Evolutionary conservation across 108 stramenopile species (phyloP).

Genomic region (Skeletonema grethae): DNA sequence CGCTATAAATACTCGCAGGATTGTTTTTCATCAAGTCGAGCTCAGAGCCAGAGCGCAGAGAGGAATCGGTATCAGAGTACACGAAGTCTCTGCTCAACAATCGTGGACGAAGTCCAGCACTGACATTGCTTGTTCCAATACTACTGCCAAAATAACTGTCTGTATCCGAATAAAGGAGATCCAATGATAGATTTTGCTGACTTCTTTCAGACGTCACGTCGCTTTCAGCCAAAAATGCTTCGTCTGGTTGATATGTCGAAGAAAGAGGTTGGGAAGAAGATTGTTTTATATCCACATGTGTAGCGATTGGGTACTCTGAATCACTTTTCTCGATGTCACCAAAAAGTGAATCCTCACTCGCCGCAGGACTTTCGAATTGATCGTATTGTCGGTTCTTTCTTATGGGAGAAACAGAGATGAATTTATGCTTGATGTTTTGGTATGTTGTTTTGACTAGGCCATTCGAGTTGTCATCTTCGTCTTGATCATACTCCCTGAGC

Average conservation of each 20-base stretch:
- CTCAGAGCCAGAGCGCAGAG: constrained; percentile 1
- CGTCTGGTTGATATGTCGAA: not conserved
- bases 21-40: not conserved
- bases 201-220: not conserved
- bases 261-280: not conserved
- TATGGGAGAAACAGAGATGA: not conserved
- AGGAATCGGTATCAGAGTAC: not conserved
- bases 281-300: not conserved
- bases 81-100: not conserved
- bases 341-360: not conserved
- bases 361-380: constrained; percentile 6
- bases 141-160: constrained; percentile 6
- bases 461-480: not conserved
- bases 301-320: not conserved
- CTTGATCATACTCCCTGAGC: not conserved
- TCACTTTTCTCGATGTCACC: not conserved
- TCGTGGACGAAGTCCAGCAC: not conserved
- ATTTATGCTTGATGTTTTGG: not conserved
- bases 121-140: not conserved
- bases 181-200: not conserved
- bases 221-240: not conserved
- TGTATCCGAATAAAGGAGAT: constrained; percentile 6
- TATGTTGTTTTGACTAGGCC: not conserved
- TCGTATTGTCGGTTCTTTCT: not conserved
- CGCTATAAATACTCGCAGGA: not conserved